Percentiles rank a stretch among this genome's conserved stretches.
These are phyloP conservation scores for Fallopia convolvulus DNA, from an alignment of 148 eudicot species.

Conservation along the genomic window DNA sequence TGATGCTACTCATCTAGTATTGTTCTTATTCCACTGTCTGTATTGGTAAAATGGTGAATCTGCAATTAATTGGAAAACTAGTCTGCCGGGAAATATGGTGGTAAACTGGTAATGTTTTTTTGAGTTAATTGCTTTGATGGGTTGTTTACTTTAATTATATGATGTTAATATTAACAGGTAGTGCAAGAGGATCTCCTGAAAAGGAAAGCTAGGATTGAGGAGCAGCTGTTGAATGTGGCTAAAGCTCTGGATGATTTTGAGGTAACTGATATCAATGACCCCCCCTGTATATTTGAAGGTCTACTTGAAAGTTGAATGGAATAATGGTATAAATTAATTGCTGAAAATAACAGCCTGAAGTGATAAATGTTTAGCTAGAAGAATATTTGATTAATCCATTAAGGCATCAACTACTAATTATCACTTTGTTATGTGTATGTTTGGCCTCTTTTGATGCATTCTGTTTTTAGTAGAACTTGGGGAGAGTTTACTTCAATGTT, in stretches of 20 bases:
- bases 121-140: background rate
- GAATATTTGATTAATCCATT: background rate
- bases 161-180: conserved; percentile 12
- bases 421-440: background rate
- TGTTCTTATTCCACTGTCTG: background rate
- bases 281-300: background rate
- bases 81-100: background rate
- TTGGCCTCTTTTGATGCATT: too few relatives aligned
- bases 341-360: background rate
- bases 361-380: background rate
- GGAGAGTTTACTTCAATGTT: background rate
- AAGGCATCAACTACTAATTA: background rate
- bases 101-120: background rate
- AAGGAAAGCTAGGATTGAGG: conserved; percentile 32
- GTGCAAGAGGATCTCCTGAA: conserved; percentile 23
- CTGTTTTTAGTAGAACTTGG: background rate
- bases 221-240: conserved; percentile 22
- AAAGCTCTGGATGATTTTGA: conserved; percentile 23
- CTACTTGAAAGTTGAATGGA: background rate
- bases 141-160: background rate
- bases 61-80: background rate
- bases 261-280: conserved; percentile 15
- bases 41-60: background rate
- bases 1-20: background rate
- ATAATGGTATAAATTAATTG: background rate